A percentile compares a stretch with the other conserved stretches of the same genome.
These are phyloP conservation scores for Helichrysum umbraculigerum DNA, from an alignment of 129 eudicot species.

Conservation along the genomic window DNA sequence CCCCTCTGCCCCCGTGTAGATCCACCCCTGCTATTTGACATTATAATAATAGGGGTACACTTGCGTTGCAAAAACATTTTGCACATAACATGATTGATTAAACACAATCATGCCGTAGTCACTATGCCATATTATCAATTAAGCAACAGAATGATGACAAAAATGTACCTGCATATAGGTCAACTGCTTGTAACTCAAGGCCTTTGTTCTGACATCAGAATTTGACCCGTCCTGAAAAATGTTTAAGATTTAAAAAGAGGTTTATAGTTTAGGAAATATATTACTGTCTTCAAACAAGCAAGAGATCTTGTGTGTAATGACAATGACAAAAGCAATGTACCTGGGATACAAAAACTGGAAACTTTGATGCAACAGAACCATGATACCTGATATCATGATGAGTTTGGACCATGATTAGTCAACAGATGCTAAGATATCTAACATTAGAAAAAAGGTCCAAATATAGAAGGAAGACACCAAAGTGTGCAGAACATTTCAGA, in stretches of 20 bases:
- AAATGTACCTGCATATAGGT: constrained; percentile 85
- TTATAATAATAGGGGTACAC: too few species aligned
- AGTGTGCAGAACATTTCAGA: not conserved
- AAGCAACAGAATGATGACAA: not conserved
- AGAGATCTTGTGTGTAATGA: not conserved
- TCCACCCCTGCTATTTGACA: too few species aligned
- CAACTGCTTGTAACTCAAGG: constrained; percentile 76
- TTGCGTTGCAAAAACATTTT: too few species aligned
- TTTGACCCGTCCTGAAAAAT: constrained; percentile 76
- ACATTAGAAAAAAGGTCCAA: constrained; percentile 2
- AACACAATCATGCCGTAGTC: not conserved
- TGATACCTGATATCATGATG: constrained; percentile 59
- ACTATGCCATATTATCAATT: not conserved
- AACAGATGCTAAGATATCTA: constrained; percentile 4
- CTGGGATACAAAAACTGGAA: constrained; percentile 94
- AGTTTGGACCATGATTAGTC: constrained; percentile 16
- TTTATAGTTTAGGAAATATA: not conserved
- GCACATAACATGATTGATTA: not conserved
- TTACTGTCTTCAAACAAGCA: not conserved
- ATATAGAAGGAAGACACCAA: not conserved
- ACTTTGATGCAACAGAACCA: constrained; percentile 69
- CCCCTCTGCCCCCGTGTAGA: too few species aligned
- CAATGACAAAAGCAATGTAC: constrained; percentile 29
- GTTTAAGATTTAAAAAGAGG: not conserved
- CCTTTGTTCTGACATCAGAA: constrained; percentile 66